Evolutionary conservation across 495 filamentous ascomycete genomes (phyloP).

Genomic region (Neurospora sp.): DNA sequence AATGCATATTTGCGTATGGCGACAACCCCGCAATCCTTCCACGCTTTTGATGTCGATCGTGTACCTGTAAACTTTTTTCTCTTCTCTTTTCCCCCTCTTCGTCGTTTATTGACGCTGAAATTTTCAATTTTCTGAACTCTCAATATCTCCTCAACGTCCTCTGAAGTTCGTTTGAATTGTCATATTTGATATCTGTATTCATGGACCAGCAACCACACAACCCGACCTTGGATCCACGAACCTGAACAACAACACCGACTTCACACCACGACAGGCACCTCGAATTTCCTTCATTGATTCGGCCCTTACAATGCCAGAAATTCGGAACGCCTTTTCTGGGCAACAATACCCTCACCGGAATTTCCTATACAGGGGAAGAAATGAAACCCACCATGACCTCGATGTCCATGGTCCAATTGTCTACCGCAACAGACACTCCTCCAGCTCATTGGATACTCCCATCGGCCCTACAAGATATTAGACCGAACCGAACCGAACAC

Average conservation of each 20-base stretch:
- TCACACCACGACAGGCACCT: neutral
- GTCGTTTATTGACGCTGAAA: too few relatives aligned
- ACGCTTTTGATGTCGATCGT: neutral
- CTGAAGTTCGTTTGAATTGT: too few relatives aligned
- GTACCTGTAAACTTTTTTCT: too few relatives aligned
- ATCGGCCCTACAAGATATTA: neutral
- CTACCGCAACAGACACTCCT: neutral
- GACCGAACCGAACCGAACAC: neutral
- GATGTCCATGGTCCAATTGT: neutral
- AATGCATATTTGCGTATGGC: neutral
- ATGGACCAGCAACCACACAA: neutral
- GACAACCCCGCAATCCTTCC: neutral
- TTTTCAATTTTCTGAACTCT: too few relatives aligned
- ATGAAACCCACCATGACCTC: too few relatives aligned
- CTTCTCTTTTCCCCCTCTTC: too few relatives aligned
- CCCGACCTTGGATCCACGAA: neutral
- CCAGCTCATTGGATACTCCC: neutral
- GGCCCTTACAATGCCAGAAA: neutral
- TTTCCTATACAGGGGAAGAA: too few relatives aligned
- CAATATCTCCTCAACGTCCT: too few relatives aligned
- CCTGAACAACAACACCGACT: too few relatives aligned
- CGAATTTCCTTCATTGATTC: neutral
- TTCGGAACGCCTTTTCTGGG: neutral
- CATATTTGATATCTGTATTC: too few relatives aligned
- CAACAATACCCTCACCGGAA: neutral